These are phyloP conservation scores for Penicillium sp. DNA, from an alignment of 2,329 filamentous ascomycete species.

Conservation along the genomic window DNA sequence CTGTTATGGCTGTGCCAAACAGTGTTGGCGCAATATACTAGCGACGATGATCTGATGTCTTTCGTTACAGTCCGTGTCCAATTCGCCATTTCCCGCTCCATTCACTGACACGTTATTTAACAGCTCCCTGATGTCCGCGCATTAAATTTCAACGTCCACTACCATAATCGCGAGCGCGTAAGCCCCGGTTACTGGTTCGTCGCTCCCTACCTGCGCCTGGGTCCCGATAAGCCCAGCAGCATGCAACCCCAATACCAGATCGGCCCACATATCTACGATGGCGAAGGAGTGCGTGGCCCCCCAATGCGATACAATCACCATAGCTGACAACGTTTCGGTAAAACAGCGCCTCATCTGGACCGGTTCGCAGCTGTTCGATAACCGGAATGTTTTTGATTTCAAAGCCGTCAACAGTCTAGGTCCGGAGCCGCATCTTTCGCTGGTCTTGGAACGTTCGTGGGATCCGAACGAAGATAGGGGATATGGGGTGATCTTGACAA, in stretches of 20 bases:
- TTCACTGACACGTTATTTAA: background rate
- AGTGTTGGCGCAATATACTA: constrained; percentile 8
- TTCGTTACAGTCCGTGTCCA: constrained; percentile 8
- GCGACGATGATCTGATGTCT: constrained; percentile 11
- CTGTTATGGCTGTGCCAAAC: constrained; percentile 11
- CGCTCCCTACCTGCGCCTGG: constrained; percentile 42
- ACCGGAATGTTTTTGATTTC: constrained; percentile 47
- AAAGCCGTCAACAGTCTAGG: constrained; percentile 43
- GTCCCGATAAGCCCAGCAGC: constrained; percentile 24
- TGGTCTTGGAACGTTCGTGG: constrained; percentile 37
- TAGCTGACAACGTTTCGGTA: constrained; percentile 1
- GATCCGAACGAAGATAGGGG: constrained; percentile 36
- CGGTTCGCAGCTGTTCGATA: constrained; percentile 44
- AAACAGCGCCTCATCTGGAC: constrained; percentile 45
- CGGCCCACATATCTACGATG: constrained; percentile 52
- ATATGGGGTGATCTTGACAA: constrained; percentile 48
- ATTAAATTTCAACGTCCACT: constrained; percentile 28
- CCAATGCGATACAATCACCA: background rate
- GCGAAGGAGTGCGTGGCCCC: constrained; percentile 38
- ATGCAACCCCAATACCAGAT: constrained; percentile 42
- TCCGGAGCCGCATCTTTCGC: constrained; percentile 46
- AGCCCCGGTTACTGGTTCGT: constrained; percentile 50
- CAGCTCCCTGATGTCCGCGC: constrained; percentile 28
- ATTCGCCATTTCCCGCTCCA: background rate
- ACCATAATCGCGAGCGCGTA: constrained; percentile 26